A percentile compares a stretch with the other conserved stretches of the same genome.
Conservation (phyloP, 208 protist genomes). For the Hexamita inflata region DNA sequence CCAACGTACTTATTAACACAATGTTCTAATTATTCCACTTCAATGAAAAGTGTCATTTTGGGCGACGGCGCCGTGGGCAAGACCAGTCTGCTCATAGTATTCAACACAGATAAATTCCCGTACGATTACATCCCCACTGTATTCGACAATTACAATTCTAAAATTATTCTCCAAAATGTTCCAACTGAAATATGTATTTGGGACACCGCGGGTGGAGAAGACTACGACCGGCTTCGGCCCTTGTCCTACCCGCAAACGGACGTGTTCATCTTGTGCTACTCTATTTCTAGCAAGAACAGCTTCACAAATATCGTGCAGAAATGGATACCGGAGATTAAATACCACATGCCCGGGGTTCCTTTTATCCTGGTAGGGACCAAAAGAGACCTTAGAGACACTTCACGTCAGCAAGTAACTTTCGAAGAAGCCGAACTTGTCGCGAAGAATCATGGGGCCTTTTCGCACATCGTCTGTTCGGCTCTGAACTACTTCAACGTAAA, state of each 20-base stretch:
- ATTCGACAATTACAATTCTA: slow-evolving; percentile 43
- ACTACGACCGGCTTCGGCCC: slow-evolving; percentile 53
- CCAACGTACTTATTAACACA: too few relatives aligned
- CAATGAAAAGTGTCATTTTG: slow-evolving; percentile 41
- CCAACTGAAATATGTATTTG: slow-evolving; percentile 31
- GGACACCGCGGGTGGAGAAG: slow-evolving; percentile 49
- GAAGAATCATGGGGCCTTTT: too few relatives aligned
- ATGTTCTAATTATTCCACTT: too few relatives aligned
- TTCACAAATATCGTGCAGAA: slow-evolving; percentile 59
- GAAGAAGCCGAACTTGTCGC: too few relatives aligned
- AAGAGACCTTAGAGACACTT: slow-evolving; percentile 45
- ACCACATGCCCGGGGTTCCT: slow-evolving; percentile 39
- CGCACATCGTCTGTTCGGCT: too few relatives aligned
- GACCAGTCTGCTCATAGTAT: slow-evolving; percentile 36
- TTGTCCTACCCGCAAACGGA: slow-evolving; percentile 52
- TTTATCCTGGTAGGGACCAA: slow-evolving; percentile 54
- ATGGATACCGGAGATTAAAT: slow-evolving; percentile 38
- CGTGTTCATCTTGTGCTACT: slow-evolving; percentile 63
- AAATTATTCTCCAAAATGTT: slow-evolving; percentile 28
- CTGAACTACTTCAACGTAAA: too few relatives aligned
- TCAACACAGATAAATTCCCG: slow-evolving; percentile 35
- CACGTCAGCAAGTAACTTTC: too few relatives aligned
- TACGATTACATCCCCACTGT: slow-evolving; percentile 41
- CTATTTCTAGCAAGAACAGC: slow-evolving; percentile 45
- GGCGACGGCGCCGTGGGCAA: slow-evolving; percentile 46